Base-by-base conservation (phyloP, 371 early-diverging fungal species). In the Nematocida major region DNA sequence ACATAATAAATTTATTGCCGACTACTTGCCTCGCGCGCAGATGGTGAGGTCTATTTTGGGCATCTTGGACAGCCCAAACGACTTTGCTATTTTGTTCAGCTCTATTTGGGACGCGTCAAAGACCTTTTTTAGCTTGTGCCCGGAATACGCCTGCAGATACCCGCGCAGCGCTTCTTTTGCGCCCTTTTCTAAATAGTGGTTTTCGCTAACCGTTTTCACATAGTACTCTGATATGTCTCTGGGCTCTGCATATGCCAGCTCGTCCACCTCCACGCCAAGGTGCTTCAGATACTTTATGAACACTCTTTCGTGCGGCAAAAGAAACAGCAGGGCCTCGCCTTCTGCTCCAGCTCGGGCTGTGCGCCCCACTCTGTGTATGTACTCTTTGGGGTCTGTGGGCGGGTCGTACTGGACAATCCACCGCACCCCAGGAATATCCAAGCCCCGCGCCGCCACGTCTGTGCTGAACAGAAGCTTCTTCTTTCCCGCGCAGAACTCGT, bases 161-260 rank as follows among this genome's bases (percentile, higher is more conserved):
- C 92, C 91, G 78, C 92, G 89, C 86, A 90, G 96, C 1, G 93
- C 96, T 81, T 95, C 93, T 67, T 90, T 89, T n/a, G 96, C 97
- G n/a, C 91, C 91, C 82, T 91, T 89, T 87, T 95, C 90, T n/a
- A 97, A 87, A 84, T 94, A 95, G 84, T 92, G 95, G 87, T 96
- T 97, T 88, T 93, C 93, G 82, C 92, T 91, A 2, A 97, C 89
- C 57, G 96, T 87, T 82, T 90, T 89, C 48, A 88, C 86, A 22
- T n/a, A 53, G n/a, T 51, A 20, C 34, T 69, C 70, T 36, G 70
- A 43, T 13, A 69, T 49, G 48, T 63, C 53, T 30, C 59, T 18
- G 13, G 68, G 38, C 42, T 40, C 59, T 45, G 40, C 36, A 22
- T 24, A 50, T 43, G 30, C 38, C 32, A 28, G 43, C 63, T 73